Base-by-base conservation (phyloP, 371 early-diverging fungal species). In the Mortierella sp. region DNA sequence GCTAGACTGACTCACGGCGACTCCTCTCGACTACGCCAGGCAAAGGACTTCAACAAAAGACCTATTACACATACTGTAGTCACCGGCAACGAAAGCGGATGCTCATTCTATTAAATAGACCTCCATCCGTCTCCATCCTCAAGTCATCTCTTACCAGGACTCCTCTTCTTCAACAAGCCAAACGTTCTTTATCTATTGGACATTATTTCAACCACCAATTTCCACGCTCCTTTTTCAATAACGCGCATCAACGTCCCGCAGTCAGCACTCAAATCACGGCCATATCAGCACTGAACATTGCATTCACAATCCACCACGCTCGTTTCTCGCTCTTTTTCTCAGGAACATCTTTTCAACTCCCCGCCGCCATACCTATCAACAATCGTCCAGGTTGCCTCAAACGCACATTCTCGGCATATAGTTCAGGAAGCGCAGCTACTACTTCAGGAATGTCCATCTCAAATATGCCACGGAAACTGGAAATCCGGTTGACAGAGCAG, bases 401-500 rank as follows among this genome's bases (percentile, higher is more conserved):
- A 24, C 67, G 67, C 21, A 21, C 37, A 9, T 67, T 64, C 24
- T 40, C 67, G 5, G 11, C 34, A 37, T 5, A 9, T 24, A 67
- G 11, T 24, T 9, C 67, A 67, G 11, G 40, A 24, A 40, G 8
- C 34, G 5, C 21, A n/a, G n/a, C 37, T 37, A n/a, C 67, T 24
- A 10, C 67, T 16, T 19, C 67, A 64, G 21, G 2, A 67, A 67
- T 67, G 67, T 67, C 40, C 2, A 19, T 37, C 24, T 67, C 24
- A 67, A 67, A 67, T 67, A 67, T 37, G 31, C 34, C 72, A 24
- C 51, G 77, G 13, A 13, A 69, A 28, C 73, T 79, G 71, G 57
- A 50, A 0, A 80, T 92, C 21, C 70, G 57, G 14, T 82, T 95
- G 54, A 92, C 91, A 11, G 85, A 89, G 1, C 88, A 80, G 43